These are phyloP conservation scores for Plantago elongata DNA, from an alignment of 257 asterid genomes.

Conservation along the genomic window DNA sequence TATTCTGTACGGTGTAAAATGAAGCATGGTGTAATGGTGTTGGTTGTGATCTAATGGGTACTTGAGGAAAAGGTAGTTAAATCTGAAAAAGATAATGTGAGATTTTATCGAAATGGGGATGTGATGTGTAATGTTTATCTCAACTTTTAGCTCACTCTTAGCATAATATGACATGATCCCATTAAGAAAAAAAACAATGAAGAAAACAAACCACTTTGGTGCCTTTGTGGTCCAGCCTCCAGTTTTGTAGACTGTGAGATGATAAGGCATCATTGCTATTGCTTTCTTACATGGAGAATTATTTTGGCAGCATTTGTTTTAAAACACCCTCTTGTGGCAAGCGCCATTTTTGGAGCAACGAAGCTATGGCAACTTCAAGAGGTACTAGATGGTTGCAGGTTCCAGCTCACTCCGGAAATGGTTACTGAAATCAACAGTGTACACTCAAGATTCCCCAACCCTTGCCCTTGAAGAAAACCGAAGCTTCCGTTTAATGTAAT, in stretches of 20 bases:
- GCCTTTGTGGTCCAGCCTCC: background rate
- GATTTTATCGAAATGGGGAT: no score
- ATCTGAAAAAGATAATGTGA: no score
- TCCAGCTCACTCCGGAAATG: conserved; percentile 53
- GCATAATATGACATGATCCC: no score
- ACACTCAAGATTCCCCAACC: conserved; percentile 59
- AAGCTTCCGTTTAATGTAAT: background rate
- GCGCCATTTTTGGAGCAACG: conserved; percentile 79
- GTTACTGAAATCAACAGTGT: conserved; percentile 53
- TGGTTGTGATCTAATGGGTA: no score
- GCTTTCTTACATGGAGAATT: conserved; percentile 9
- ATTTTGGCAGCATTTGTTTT: conserved; percentile 64
- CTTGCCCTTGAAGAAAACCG: conserved; percentile 48
- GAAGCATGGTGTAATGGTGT: no score
- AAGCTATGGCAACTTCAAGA: conserved; percentile 78
- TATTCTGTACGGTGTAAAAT: no score
- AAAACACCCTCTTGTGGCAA: conserved; percentile 73
- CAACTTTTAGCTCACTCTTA: no score
- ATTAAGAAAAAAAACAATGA: no score
- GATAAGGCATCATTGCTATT: conserved; percentile 1
- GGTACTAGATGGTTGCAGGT: conserved; percentile 49
- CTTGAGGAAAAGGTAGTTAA: no score
- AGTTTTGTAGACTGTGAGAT: background rate
- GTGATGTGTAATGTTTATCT: no score
- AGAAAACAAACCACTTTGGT: background rate